phyloP scores from a whole-genome alignment of 495 filamentous ascomycete species.

The Trichoderma orchidacearum region DNA sequence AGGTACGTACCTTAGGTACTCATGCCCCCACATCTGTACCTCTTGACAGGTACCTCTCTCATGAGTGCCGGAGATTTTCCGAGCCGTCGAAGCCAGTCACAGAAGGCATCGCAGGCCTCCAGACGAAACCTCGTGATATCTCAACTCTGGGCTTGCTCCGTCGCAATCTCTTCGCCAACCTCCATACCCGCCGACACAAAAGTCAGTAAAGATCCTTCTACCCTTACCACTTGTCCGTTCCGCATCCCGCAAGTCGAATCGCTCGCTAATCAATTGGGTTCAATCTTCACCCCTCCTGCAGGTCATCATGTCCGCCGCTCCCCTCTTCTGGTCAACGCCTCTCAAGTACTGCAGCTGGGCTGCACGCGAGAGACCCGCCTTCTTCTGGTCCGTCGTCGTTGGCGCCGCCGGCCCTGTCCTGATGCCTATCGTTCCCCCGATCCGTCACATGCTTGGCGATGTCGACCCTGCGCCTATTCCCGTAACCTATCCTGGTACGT shows the following conservation, averaged over 20 bases:
- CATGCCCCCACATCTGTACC: not conserved
- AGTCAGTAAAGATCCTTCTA: not conserved
- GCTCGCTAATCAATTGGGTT: not conserved
- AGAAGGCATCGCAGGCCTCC: too few species aligned
- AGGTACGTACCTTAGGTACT: not conserved
- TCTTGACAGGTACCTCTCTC: not conserved
- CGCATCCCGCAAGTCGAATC: not conserved
- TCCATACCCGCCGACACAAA: not conserved
- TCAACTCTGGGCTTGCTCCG: not conserved
- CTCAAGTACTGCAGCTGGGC: slow-evolving; percentile 78
- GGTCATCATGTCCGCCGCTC: slow-evolving; percentile 42
- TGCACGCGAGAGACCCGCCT: slow-evolving; percentile 70
- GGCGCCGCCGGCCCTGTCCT: slow-evolving; percentile 57
- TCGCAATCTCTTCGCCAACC: not conserved
- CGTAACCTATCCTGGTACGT: slow-evolving; percentile 82
- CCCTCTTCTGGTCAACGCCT: slow-evolving; percentile 72
- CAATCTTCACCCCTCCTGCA: not conserved
- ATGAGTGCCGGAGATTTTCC: not conserved
- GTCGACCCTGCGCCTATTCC: slow-evolving; percentile 57
- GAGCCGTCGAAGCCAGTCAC: not conserved
- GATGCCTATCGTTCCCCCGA: slow-evolving; percentile 33
- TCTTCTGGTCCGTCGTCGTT: slow-evolving; percentile 70
- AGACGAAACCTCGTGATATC: not conserved
- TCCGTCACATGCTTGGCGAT: slow-evolving; percentile 58
- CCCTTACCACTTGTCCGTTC: not conserved